A percentile compares a stretch with the other conserved stretches of the same genome.
Evolutionary conservation across 2,329 filamentous ascomycete species (phyloP).

Genomic region (Trichophyton simii): DNA sequence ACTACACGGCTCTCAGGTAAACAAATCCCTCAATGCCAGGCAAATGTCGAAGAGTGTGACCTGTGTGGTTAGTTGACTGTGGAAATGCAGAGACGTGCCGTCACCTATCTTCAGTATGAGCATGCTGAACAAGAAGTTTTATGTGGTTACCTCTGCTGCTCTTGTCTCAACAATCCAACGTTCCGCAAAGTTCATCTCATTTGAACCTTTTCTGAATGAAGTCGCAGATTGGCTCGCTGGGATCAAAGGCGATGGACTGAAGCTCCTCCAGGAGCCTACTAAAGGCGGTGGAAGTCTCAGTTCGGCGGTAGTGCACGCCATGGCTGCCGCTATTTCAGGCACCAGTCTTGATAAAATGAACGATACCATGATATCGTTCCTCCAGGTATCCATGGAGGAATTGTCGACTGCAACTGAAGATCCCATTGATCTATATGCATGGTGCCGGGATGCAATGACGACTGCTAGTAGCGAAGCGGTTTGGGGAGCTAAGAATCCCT

Average conservation of each 20-base stretch:
- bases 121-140: not conserved
- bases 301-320: not conserved
- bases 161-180: not conserved
- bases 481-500: conserved; percentile 21
- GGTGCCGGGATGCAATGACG: conserved; percentile 19
- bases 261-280: not conserved
- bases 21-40: not conserved
- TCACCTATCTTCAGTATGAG: not conserved
- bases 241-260: not conserved
- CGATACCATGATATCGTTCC: not conserved
- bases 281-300: not conserved
- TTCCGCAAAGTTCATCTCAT: not conserved
- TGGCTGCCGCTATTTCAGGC: not conserved
- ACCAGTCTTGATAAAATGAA: not conserved
- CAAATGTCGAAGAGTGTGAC: too few species aligned
- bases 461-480: conserved; percentile 19
- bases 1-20: conserved; percentile 16
- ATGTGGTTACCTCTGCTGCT: not conserved
- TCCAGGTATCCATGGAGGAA: not conserved
- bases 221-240: not conserved
- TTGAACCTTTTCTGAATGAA: not conserved
- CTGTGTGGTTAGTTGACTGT: not conserved
- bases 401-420: not conserved
- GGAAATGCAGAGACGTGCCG: not conserved
- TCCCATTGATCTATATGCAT: conserved; percentile 18